Evolutionary conservation across 257 asterid species (phyloP).

Genomic region (Marsdenia floribunda): DNA sequence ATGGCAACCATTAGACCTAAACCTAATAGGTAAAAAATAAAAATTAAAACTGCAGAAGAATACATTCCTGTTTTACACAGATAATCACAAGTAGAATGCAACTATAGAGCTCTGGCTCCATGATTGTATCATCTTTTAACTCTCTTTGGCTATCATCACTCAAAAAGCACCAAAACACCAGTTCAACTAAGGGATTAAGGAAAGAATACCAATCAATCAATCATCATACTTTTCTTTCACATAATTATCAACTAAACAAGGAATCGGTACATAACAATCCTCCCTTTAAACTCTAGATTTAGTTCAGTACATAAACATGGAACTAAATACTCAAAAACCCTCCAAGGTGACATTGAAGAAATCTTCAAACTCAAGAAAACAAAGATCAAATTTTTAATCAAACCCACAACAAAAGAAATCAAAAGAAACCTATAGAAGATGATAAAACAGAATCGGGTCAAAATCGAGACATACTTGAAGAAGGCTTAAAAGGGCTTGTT

Average conservation of each 20-base stretch:
- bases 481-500: constrained; percentile 14
- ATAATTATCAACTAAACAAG: background rate
- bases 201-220: background rate
- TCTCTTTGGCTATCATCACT: background rate
- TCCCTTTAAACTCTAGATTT: background rate
- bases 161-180: background rate
- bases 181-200: background rate
- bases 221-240: background rate
- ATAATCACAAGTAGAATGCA: background rate
- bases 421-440: background rate
- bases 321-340: background rate
- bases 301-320: background rate
- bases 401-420: background rate
- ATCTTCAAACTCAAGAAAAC: background rate
- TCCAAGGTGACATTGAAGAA: background rate
- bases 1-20: background rate
- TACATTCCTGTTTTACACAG: background rate
- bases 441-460: background rate
- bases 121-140: background rate
- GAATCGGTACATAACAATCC: background rate
- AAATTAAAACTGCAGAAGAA: background rate
- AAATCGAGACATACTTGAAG: constrained; percentile 12
- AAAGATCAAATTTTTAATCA: background rate
- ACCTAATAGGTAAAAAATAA: background rate
- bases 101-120: background rate